Percentiles rank a stretch among this genome's conserved stretches.
Evolutionary conservation across 169 alveolate genomes (phyloP).

Genomic region (Amoebophrya sp.): DNA sequence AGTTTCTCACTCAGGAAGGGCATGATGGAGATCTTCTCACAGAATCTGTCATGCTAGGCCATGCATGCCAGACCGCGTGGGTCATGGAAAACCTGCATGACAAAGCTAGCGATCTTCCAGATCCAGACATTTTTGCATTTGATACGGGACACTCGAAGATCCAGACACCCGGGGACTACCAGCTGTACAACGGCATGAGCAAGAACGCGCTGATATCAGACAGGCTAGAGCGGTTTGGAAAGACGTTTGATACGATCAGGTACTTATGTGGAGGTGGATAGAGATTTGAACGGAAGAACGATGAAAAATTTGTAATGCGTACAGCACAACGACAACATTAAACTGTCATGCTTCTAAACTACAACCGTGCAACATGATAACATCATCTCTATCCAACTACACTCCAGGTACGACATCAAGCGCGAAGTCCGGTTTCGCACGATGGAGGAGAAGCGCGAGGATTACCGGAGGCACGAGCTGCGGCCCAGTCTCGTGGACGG

Average conservation of each 20-base stretch:
- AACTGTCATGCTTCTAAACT: no score
- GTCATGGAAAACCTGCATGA: no score
- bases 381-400: no score
- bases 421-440: background rate
- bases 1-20: no score
- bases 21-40: no score
- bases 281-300: background rate
- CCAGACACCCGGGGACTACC: background rate
- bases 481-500: background rate
- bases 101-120: no score
- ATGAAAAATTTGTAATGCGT: background rate
- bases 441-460: background rate
- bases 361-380: no score
- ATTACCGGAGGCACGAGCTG: background rate
- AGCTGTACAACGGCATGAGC: background rate
- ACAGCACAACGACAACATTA: no score
- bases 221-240: background rate
- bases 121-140: no score
- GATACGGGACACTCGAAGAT: background rate
- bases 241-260: background rate
- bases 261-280: background rate
- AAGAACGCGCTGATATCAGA: background rate
- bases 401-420: background rate
- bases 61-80: no score
- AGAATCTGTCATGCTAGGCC: no score